Conservation (phyloP, 371 early-diverging fungal genomes). For the Mycotypha africana region DNA sequence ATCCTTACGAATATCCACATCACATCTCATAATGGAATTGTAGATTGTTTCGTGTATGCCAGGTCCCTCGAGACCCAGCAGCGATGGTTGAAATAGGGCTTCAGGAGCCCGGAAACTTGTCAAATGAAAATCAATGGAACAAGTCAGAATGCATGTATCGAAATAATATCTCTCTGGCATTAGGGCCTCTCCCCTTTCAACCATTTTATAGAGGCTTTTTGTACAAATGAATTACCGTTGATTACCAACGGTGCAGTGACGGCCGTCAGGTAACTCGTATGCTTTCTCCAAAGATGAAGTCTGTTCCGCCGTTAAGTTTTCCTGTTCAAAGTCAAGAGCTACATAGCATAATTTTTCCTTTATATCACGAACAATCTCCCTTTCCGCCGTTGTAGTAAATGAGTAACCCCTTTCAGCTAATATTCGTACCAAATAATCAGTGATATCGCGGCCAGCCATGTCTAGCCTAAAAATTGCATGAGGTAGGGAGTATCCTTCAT, state of each 20-base stretch:
- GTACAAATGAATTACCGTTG: conserved; percentile 59
- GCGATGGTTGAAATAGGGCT: conserved; percentile 98
- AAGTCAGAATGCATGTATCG: neutral
- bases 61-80: conserved; percentile 86
- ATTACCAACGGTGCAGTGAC: conserved; percentile 97
- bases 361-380: conserved; percentile 99
- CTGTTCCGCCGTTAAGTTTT: conserved; percentile 92
- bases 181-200: no score
- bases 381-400: conserved; percentile 99
- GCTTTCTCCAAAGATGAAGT: conserved; percentile 94
- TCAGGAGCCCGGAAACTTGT: conserved; percentile 95
- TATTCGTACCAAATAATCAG: conserved; percentile 95
- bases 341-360: conserved; percentile 99
- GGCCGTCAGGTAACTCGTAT: conserved; percentile 99
- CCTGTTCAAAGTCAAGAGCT: conserved; percentile 98
- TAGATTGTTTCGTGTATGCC: conserved; percentile 96
- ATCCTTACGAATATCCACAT: conserved; percentile 97
- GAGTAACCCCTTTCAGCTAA: conserved; percentile 99
- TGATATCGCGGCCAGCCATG: conserved; percentile 94
- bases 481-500: conserved; percentile 99
- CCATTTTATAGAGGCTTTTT: neutral
- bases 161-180: no score
- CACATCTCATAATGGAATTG: conserved; percentile 97
- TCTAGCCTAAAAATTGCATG: conserved; percentile 99
- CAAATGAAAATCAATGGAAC: neutral